phyloP scores from a whole-genome alignment of 2,329 filamentous ascomycete genomes.

The Fusarium acutatum region DNA sequence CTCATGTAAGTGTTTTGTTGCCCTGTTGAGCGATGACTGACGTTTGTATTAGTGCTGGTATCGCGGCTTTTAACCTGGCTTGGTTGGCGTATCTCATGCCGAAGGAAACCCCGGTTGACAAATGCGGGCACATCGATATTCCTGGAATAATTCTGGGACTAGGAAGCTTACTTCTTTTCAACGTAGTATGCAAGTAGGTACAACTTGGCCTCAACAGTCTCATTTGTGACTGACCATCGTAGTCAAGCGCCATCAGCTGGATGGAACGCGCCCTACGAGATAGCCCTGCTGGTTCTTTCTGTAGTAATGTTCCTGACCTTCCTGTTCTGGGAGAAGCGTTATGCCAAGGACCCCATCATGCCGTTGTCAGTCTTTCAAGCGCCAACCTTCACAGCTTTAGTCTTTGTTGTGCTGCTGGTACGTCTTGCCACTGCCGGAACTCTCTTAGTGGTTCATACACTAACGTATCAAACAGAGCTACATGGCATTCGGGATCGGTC shows the following conservation, averaged over 20 bases:
- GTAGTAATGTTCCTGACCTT: conserved; percentile 43
- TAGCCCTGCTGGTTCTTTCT: conserved; percentile 50
- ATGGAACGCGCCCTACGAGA: conserved; percentile 54
- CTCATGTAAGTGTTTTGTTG: not conserved
- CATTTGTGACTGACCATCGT: fast-evolving
- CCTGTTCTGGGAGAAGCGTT: conserved; percentile 53
- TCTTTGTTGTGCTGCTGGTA: conserved; percentile 52
- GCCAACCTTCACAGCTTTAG: conserved; percentile 53
- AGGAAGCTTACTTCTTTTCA: conserved; percentile 55
- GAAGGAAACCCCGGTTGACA: conserved; percentile 36
- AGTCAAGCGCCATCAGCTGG: conserved; percentile 54
- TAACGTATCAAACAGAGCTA: conserved; percentile 41
- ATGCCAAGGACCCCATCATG: conserved; percentile 53
- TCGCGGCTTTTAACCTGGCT: not conserved
- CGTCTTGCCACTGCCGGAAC: fast-evolving
- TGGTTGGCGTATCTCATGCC: conserved; percentile 12
- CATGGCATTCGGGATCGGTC: conserved; percentile 57
- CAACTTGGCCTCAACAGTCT: fast-evolving
- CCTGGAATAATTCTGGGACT: conserved; percentile 41
- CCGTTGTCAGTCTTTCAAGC: conserved; percentile 55
- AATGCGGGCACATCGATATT: conserved; percentile 38
- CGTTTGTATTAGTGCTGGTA: not conserved
- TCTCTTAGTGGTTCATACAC: fast-evolving
- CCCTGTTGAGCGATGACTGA: not conserved
- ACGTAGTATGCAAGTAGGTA: conserved; percentile 59